These are phyloP conservation scores for Boletus barrowsii DNA, from an alignment of 768 basidiomycete genomes.

Conservation along the genomic window DNA sequence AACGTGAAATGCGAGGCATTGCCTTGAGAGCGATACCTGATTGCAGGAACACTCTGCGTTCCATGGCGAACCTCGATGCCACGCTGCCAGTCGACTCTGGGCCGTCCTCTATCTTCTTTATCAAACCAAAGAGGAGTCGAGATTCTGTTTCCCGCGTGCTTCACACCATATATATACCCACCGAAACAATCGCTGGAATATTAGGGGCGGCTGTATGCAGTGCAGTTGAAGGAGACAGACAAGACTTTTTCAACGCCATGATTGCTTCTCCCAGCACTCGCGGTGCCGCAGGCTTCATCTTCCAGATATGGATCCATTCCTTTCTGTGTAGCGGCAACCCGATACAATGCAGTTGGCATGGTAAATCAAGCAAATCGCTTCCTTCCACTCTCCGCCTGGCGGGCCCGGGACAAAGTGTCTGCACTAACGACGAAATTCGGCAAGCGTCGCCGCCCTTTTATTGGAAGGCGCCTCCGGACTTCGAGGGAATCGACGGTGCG, in stretches of 20 bases:
- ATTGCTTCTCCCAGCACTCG: neutral
- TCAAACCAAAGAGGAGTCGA: neutral
- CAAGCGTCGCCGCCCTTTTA: neutral
- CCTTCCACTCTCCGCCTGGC: neutral
- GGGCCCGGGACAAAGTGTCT: neutral
- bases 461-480: neutral
- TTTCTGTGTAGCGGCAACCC: neutral
- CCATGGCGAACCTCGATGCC: neutral
- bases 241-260: slow-evolving; percentile 3
- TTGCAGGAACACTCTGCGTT: neutral
- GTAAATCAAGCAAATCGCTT: neutral
- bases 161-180: neutral
- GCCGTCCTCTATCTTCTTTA: slow-evolving; percentile 1
- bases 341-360: neutral
- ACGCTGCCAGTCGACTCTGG: neutral
- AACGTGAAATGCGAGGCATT: neutral
- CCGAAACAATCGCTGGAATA: neutral
- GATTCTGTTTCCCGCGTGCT: neutral
- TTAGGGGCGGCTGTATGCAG: neutral
- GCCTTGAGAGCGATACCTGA: neutral
- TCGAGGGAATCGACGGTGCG: neutral
- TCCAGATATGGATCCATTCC: slow-evolving; percentile 2
- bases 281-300: neutral
- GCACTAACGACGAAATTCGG: neutral
- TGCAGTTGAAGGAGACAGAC: neutral